Conservation (phyloP, 345 rosid species). For the Zanthoxylum bungeanum region DNA sequence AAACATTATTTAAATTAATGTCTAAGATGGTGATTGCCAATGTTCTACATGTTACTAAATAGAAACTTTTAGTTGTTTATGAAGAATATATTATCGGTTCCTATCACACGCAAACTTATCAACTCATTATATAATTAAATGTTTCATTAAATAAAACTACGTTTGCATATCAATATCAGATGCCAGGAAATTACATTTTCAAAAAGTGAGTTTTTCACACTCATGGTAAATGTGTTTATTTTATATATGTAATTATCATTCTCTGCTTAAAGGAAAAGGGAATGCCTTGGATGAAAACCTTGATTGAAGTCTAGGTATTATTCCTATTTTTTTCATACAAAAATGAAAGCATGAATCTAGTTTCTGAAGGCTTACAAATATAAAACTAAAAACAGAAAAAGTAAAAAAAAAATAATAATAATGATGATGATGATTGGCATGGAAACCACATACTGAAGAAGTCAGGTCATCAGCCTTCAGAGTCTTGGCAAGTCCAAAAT, state of each 20-base stretch:
- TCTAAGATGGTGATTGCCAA: not conserved
- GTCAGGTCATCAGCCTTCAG: slow-evolving; percentile 93
- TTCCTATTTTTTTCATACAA: not conserved
- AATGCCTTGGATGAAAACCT: not conserved
- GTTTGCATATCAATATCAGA: not conserved
- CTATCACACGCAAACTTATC: not conserved
- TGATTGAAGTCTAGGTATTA: not conserved
- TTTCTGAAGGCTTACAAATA: not conserved
- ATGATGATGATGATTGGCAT: not conserved
- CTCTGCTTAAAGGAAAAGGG: not conserved
- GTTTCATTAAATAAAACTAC: not conserved
- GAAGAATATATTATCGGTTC: not conserved
- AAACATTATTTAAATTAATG: not conserved
- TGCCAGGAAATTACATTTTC: not conserved
- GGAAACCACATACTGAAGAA: slow-evolving; percentile 67
- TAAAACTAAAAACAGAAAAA: not conserved
- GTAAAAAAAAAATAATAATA: too few species aligned
- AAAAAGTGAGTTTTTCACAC: not conserved
- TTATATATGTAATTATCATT: not conserved
- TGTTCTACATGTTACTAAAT: not conserved
- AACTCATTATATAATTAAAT: not conserved
- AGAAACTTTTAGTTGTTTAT: not conserved
- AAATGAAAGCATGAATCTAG: not conserved
- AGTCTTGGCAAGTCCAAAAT: slow-evolving; percentile 97
- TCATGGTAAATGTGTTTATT: not conserved